Percentiles rank a stretch among this genome's conserved stretches.
Conservation (phyloP, 2,329 filamentous ascomycete genomes). For the Esteya vermicola region DNA sequence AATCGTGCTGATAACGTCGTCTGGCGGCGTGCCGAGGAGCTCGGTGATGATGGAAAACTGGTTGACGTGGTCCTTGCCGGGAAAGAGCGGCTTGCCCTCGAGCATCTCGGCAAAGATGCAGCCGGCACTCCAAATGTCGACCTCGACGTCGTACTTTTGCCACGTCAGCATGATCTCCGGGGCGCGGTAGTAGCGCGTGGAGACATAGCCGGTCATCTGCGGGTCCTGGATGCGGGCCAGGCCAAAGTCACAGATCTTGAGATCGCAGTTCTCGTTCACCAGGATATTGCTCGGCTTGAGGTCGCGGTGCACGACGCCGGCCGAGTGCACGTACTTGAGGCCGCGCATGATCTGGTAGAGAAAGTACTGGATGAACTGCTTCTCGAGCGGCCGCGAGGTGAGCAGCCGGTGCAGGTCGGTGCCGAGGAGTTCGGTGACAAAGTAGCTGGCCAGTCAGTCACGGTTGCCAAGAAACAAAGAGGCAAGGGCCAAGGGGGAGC, state of each 20-base stretch:
- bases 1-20: conserved; percentile 97
- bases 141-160: conserved; percentile 99
- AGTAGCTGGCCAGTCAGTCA: conserved; percentile 49
- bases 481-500: not conserved
- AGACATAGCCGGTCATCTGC: conserved; percentile 99
- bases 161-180: conserved; percentile 99
- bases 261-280: conserved; percentile 98
- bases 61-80: conserved; percentile 98
- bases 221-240: conserved; percentile 95
- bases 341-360: conserved; percentile 97
- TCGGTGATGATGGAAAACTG: conserved; percentile 99
- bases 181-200: conserved; percentile 94
- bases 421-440: conserved; percentile 92
- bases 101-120: conserved; percentile 99
- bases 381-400: conserved; percentile 90
- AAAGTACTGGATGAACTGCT: conserved; percentile 99
- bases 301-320: conserved; percentile 93
- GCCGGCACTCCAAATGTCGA: conserved; percentile 97
- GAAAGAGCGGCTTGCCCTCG: conserved; percentile 94
- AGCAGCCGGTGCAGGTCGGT: conserved; percentile 93
- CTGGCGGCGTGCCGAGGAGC: conserved; percentile 84
- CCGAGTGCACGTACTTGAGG: conserved; percentile 97
- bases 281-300: conserved; percentile 98
- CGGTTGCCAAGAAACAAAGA: not conserved
- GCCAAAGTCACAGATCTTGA: conserved; percentile 99